Percentiles rank a stretch among this genome's conserved stretches.
Conservation (phyloP, 805 yeast species). For the Candida ficus region DNA sequence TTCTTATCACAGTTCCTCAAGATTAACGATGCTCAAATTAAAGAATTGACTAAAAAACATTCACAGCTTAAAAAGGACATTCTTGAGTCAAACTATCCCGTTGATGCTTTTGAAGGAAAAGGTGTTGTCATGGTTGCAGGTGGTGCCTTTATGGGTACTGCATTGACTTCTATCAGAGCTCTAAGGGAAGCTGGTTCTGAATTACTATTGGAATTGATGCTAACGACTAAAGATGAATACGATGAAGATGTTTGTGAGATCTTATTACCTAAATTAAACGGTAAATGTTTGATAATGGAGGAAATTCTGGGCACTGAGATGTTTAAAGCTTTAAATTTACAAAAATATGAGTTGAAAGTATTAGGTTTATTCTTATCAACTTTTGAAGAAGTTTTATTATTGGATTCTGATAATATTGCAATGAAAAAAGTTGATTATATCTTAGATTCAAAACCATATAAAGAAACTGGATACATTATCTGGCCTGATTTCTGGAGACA, state of each 20-base stretch:
- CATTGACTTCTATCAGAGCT: slow-evolving; percentile 33
- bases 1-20: slow-evolving; percentile 15
- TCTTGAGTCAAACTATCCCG: slow-evolving; percentile 15
- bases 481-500: slow-evolving; percentile 75
- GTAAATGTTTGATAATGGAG: slow-evolving; percentile 37
- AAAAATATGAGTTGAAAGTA: slow-evolving; percentile 25
- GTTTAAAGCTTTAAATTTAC: slow-evolving; percentile 17
- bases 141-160: slow-evolving; percentile 37
- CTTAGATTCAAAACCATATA: slow-evolving; percentile 40
- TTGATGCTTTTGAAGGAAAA: slow-evolving; percentile 20
- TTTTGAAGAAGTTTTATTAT: slow-evolving; percentile 38
- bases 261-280: slow-evolving; percentile 35
- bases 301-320: slow-evolving; percentile 29
- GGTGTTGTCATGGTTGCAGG: slow-evolving; percentile 40
- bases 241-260: slow-evolving; percentile 39
- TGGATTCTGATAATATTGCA: slow-evolving; percentile 45
- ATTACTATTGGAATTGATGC: slow-evolving; percentile 39
- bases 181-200: slow-evolving; percentile 38
- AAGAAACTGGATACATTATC: slow-evolving; percentile 41
- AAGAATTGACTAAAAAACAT: slow-evolving; percentile 19
- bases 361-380: slow-evolving; percentile 42
- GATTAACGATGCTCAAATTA: slow-evolving; percentile 15
- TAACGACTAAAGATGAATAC: slow-evolving; percentile 36
- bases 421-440: slow-evolving; percentile 42
- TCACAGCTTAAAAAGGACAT: slow-evolving; percentile 17